Base-by-base conservation (phyloP, 73 alveolate species). In the Paramecium caudatum region DNA sequence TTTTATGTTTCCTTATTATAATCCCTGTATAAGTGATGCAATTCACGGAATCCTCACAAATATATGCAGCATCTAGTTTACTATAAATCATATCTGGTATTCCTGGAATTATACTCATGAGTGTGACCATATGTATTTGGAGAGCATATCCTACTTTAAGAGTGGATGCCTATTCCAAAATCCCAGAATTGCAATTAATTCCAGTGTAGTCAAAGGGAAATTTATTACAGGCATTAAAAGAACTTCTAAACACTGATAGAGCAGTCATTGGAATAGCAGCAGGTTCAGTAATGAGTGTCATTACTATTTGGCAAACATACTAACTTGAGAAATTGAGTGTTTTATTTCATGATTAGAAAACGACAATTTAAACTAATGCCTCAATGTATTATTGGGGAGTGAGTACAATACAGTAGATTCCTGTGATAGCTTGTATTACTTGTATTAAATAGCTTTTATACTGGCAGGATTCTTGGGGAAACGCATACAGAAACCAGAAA, bases 241-340 rank as follows among this genome's bases (percentile, higher is more conserved):
- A 21, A 15, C 17, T 74, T 27, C 46, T 74, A 6, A 74, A 74
- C 12, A 74, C 88, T 5, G 68, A 45, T 45, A 74, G 88, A 74
- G 88, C 88, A 39, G 33, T 74, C 19, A 45, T 74, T 3, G 88
- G 69, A 0, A 27, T 74, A 15, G 39, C 65, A 2, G 88, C 88
- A 16, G 88, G 69, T n/a, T 41, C 65, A 41, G 43, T 74, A 27
- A 74, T 74, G 68, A 39, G 88, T 45, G 32, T 74, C 1, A 45
- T 74, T 16, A 21, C 36, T 23, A 10, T 74, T 2, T 74, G 88
- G 88, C 4, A 41, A 41, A 21, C 43, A 41, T 74, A 74, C 32
- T n/a, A n/a, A n/a, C n/a, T n/a, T n/a, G n/a, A n/a, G n/a, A 25
- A 74, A 39, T 33, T 27, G 7, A 74, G 43, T 4, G 17, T 23